A percentile compares a stretch with the other conserved stretches of the same genome.
phyloP scores from a whole-genome alignment of 73 alveolate species.

The Paramecium sonneborni region DNA sequence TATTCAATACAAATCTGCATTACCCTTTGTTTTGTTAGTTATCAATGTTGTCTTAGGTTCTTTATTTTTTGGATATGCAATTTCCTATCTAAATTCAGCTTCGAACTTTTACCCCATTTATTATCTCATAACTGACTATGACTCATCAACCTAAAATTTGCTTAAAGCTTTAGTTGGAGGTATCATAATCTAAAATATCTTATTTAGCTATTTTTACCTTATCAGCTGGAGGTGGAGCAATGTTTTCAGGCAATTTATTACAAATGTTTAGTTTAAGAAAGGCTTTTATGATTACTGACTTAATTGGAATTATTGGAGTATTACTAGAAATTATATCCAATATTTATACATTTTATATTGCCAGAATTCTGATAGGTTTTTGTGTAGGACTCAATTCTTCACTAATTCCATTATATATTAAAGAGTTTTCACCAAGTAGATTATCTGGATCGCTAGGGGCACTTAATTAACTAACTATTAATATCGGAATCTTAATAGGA shows the following conservation, averaged over 20 bases:
- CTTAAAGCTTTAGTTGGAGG: slow-evolving; percentile 30
- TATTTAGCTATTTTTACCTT: slow-evolving; percentile 28
- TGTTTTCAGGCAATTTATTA: slow-evolving; percentile 32
- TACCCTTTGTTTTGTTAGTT: slow-evolving; percentile 18
- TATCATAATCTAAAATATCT: neutral
- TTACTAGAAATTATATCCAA: neutral
- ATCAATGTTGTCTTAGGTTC: slow-evolving; percentile 54
- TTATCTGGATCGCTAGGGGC: slow-evolving; percentile 54
- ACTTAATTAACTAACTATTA: neutral
- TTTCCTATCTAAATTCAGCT: slow-evolving; percentile 51
- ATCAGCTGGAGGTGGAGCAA: slow-evolving; percentile 54
- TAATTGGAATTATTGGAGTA: slow-evolving; percentile 32
- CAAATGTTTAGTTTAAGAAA: neutral
- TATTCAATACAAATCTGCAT: slow-evolving; percentile 24
- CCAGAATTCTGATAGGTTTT: slow-evolving; percentile 40
- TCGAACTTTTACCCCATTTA: slow-evolving; percentile 5
- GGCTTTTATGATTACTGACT: slow-evolving; percentile 55
- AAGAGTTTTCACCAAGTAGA: slow-evolving; percentile 55
- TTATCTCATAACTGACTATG: neutral
- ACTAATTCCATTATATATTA: slow-evolving; percentile 58
- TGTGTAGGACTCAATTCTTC: slow-evolving; percentile 56
- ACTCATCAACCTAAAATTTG: neutral
- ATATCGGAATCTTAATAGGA: slow-evolving; percentile 46
- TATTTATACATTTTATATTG: slow-evolving; percentile 1
- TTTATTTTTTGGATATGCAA: slow-evolving; percentile 55